phyloP scores from a whole-genome alignment of 2,329 filamentous ascomycete genomes.

The Trichoderma koningiopsis region DNA sequence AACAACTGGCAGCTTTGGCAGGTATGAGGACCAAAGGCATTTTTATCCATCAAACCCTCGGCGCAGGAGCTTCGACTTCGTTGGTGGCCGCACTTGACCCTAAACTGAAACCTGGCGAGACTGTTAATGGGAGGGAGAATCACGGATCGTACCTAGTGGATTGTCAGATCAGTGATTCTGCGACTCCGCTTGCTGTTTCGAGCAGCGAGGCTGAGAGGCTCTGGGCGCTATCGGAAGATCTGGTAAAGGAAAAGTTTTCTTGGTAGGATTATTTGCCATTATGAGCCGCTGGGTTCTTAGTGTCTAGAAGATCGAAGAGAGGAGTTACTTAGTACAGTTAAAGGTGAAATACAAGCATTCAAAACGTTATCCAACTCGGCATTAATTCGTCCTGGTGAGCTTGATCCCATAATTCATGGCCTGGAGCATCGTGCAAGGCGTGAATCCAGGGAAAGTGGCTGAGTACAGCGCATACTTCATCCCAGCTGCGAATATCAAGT shows the following conservation, averaged over 20 bases:
- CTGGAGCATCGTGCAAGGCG: slow-evolving; percentile 17
- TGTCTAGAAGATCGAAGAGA: neutral
- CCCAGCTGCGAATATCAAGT: slow-evolving; percentile 21
- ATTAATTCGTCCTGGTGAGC: neutral
- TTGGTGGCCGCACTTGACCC: slow-evolving; percentile 41
- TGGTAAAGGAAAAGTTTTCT: slow-evolving; percentile 38
- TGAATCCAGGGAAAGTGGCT: slow-evolving; percentile 27
- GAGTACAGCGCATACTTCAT: slow-evolving; percentile 13
- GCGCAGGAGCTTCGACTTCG: slow-evolving; percentile 35
- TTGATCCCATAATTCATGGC: neutral
- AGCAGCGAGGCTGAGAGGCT: slow-evolving; percentile 38
- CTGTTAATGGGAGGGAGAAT: slow-evolving; percentile 29
- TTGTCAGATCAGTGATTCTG: slow-evolving; percentile 32
- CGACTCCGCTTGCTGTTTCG: slow-evolving; percentile 28
- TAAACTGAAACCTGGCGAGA: slow-evolving; percentile 24
- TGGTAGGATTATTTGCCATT: slow-evolving; percentile 27
- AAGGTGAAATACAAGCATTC: neutral
- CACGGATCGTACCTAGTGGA: slow-evolving; percentile 37
- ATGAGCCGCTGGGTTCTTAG: neutral
- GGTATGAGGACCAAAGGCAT: neutral
- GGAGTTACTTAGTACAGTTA: neutral
- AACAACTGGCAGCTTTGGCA: slow-evolving; percentile 27
- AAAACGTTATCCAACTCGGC: neutral
- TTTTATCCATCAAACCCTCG: slow-evolving; percentile 32
- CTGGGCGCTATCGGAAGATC: slow-evolving; percentile 40